Evolutionary conservation across 1,284 basidiomycete species (phyloP), one percentile per base, ranked within the genome.

Genomic region (Sanghuangporus weigelae): DNA sequence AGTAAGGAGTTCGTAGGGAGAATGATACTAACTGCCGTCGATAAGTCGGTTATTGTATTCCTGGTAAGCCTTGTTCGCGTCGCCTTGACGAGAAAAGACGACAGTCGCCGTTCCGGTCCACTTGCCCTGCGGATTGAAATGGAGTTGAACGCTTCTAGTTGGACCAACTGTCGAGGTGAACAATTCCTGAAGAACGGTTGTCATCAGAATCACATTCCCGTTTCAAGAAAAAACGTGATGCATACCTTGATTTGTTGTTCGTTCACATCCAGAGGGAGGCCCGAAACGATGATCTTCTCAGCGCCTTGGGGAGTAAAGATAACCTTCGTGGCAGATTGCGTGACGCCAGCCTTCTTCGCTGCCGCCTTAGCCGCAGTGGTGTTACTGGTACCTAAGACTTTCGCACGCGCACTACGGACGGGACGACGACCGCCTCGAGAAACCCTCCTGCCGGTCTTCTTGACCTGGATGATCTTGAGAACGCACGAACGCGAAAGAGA

Each of bases 11-110:
- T 50, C 58, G 40, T 44, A 51, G 44, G 58, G 44, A 59, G 46
- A 64, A 64, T 35, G 60, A 62, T 89, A 97, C 96, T 95, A 92
- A 98, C 96, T 97, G 82, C 95, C 94, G 89, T 99, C 96, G 85
- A 99, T 96, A 80, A 99, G 89, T 75, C 96, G 90, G 81, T 95
- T 95, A 85, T 99, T 95, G 84, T 98, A 99, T 71, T 94, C 86
- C 69, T 90, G 83, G 78, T 90, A 96, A 5, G 96, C 96, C 81
- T 92, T 94, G 75, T 86, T 88, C 64, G 91, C 96, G 72, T 97
- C 95, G 63, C 95, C 95, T 71, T 88, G 88, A 71, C 86, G 87
- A 72, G 84, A 81, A 83, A 98, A 98, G 68, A 89, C 83, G 67
- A 99, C 90, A 11, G 90, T 88, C 50, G 95, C 95, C 66, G 89